Evolutionary conservation across 2,329 filamentous ascomycete genomes (phyloP).

Genomic region (Triangularia setosa): DNA sequence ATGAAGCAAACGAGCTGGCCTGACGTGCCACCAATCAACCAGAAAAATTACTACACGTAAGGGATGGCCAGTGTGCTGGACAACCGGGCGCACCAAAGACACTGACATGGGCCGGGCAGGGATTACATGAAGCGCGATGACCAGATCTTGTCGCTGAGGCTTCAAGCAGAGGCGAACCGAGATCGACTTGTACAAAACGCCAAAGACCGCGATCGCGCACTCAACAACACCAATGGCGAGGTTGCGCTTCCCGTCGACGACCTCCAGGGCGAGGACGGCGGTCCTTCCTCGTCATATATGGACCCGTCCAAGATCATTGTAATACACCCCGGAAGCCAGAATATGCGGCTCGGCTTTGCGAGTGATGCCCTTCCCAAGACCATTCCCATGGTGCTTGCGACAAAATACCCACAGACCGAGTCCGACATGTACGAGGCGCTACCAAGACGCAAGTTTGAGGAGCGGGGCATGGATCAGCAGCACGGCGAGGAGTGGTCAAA

Average conservation of each 20-base stretch:
- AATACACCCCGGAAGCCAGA: conserved; percentile 93
- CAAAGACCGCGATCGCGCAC: conserved; percentile 80
- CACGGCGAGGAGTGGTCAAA: conserved; percentile 80
- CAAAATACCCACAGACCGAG: conserved; percentile 73
- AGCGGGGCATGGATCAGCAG: conserved; percentile 65
- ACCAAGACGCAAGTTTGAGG: conserved; percentile 65
- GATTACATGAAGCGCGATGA: conserved; percentile 99
- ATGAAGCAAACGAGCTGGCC: conserved; percentile 96
- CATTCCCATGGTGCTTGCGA: conserved; percentile 87
- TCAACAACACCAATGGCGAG: conserved; percentile 71
- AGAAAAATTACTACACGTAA: conserved; percentile 99
- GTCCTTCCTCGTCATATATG: conserved; percentile 53
- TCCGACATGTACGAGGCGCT: conserved; percentile 77
- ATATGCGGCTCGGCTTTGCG: conserved; percentile 89
- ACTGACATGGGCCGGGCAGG: conserved; percentile 44
- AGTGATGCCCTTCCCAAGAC: conserved; percentile 93
- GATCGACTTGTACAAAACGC: conserved; percentile 81
- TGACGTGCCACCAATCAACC: conserved; percentile 88
- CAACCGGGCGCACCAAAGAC: not conserved
- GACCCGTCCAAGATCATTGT: conserved; percentile 89
- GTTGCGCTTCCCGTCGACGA: conserved; percentile 57
- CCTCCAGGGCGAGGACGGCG: conserved; percentile 53
- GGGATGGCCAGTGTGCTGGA: conserved; percentile 30
- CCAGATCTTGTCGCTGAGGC: conserved; percentile 82
- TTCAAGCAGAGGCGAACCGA: conserved; percentile 81